phyloP scores from a whole-genome alignment of 352 stramenopile genomes.

The Phytophthora sansomeana region DNA sequence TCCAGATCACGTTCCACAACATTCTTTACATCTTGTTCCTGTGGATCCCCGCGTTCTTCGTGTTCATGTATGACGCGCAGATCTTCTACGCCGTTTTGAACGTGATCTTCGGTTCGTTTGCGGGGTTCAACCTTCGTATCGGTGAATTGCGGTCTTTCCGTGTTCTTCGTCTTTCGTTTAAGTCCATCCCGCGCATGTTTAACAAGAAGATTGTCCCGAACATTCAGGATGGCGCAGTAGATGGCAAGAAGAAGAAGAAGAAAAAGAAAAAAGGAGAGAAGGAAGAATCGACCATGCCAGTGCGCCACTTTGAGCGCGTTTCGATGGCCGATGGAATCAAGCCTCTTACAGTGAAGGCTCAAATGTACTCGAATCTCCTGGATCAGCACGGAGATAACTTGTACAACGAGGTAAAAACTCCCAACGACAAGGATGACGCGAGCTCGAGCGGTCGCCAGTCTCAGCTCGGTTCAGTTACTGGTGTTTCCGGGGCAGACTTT shows the following conservation, averaged over 20 bases:
- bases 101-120: conserved; percentile 83
- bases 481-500: conserved; percentile 82
- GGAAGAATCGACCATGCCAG: conserved; percentile 66
- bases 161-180: conserved; percentile 84
- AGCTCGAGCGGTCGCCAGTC: conserved; percentile 59
- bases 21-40: conserved; percentile 86
- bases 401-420: conserved; percentile 74
- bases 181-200: conserved; percentile 88
- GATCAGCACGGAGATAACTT: conserved; percentile 59
- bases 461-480: conserved; percentile 74
- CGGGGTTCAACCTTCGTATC: conserved; percentile 87
- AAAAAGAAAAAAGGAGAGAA: conserved; percentile 75
- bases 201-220: conserved; percentile 92
- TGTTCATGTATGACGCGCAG: conserved; percentile 90
- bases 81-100: conserved; percentile 88
- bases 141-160: conserved; percentile 87
- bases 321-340: conserved; percentile 87
- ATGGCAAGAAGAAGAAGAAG: conserved; percentile 80
- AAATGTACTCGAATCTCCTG: conserved; percentile 84
- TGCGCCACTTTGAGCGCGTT: conserved; percentile 82
- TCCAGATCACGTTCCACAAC: conserved; percentile 87
- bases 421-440: conserved; percentile 73
- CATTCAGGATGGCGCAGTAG: conserved; percentile 64
- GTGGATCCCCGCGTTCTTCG: conserved; percentile 84
- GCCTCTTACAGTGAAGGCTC: conserved; percentile 82